Conservation (phyloP, 345 rosid genomes). For the Syzygium aqueum region DNA sequence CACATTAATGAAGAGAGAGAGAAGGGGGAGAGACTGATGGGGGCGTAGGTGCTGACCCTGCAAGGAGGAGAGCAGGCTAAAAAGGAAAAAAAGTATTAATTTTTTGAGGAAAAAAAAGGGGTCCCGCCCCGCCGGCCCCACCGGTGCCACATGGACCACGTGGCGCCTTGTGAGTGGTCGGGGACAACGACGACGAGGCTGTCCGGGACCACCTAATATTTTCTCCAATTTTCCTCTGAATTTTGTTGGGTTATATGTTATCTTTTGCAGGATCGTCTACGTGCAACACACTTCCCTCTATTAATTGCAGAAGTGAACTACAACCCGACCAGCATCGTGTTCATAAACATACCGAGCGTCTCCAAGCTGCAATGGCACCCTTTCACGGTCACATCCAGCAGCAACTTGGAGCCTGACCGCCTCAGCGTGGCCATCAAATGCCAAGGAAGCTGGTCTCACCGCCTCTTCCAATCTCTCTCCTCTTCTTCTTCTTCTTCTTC, state of each 20-base stretch:
- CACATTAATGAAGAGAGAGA: no score
- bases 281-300: background rate
- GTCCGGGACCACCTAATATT: no score
- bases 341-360: slow-evolving; percentile 55
- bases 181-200: no score
- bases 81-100: no score
- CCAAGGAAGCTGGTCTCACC: slow-evolving; percentile 54
- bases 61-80: no score
- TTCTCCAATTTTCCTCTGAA: background rate
- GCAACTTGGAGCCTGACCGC: slow-evolving; percentile 41
- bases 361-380: slow-evolving; percentile 90
- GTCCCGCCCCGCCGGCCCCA: no score
- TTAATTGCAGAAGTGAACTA: slow-evolving; percentile 33
- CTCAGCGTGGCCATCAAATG: slow-evolving; percentile 49
- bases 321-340: slow-evolving; percentile 53
- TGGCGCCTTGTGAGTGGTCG: no score
- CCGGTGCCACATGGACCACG: no score
- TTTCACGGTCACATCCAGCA: slow-evolving; percentile 52
- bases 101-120: no score
- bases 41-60: no score
- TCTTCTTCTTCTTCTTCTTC: slow-evolving; percentile 14
- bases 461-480: no score
- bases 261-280: background rate
- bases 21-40: no score
- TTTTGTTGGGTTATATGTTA: background rate